Evolutionary conservation across 2,329 filamentous ascomycete genomes (phyloP), one percentile per base, ranked within the genome.

Genomic region (Penicillium thymicola): DNA sequence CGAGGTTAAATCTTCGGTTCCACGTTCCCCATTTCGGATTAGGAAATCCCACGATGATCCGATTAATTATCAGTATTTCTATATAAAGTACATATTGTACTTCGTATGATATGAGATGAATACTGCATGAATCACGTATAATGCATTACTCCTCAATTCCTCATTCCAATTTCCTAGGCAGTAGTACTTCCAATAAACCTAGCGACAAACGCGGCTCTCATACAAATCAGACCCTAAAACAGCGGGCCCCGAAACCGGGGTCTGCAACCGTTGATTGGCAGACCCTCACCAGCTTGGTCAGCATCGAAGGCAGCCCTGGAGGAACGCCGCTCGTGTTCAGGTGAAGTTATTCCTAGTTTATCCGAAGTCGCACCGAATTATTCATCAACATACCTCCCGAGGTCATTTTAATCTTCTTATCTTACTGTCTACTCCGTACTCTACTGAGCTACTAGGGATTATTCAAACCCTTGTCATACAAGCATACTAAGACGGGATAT

Each of bases 201-300:
- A 44, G 49, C 49, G 49, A 51, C 40, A 51, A 51, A 36, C 49
- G 49, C 49, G 49, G 49, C 38, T 51, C 18, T 7, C 45, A 27
- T 34, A 21, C n/a, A 28, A 25, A 25, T 25, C 21, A 1, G 13
- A 13, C 5, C 25, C 21, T 18, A 21, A 34, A n/a, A 36, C 23
- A 11, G 32, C 23, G 23, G 34, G 14, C 14, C 21, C 49, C 49
- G 38, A 51, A 28, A 27, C n/a, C 16, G 27, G 28, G 18, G 14
- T 34, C 21, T 44, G 16, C 16, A 14, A 43, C 4, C 36, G 27
- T 14, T 51, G 38, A 45, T 51, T 51, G 49, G 49, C 11, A 25
- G 18, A n/a, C 27, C 27, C 18, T 42, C 14, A 2, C 8, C 8
- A 7, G 38, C 18, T 51, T 43, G 16, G 49, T 51, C 21, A 51